These are phyloP conservation scores for Elaeis guineensis DNA, from an alignment of 176 grass and related monocot species.

Conservation along the genomic window DNA sequence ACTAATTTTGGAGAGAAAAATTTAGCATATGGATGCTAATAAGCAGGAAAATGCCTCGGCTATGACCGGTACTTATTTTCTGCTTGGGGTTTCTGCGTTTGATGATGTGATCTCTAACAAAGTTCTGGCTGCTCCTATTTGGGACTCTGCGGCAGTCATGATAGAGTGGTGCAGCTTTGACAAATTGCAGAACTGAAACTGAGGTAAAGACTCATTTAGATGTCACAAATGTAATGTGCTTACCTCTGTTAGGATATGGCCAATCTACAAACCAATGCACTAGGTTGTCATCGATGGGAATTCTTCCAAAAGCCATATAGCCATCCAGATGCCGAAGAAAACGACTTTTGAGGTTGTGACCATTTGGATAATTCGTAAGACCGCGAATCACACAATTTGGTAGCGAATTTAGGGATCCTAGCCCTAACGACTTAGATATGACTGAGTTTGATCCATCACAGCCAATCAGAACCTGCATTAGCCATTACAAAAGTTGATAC, in stretches of 20 bases:
- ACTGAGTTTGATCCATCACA: slow-evolving; percentile 34
- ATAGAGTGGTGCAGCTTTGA: too few species aligned
- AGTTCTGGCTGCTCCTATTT: too few species aligned
- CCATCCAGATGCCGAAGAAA: background rate
- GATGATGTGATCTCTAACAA: too few species aligned
- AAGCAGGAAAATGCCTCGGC: too few species aligned
- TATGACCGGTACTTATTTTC: too few species aligned
- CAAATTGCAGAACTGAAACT: too few species aligned
- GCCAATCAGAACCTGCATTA: slow-evolving; percentile 28
- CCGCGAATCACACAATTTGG: slow-evolving; percentile 21
- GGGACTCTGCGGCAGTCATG: too few species aligned
- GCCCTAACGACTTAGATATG: slow-evolving; percentile 22
- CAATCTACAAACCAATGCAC: slow-evolving; percentile 14
- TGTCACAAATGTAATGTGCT: too few species aligned
- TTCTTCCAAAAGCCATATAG: slow-evolving; percentile 1
- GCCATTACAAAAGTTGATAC: background rate
- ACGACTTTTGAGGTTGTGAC: background rate
- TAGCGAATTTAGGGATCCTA: slow-evolving; percentile 9
- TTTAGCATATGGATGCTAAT: too few species aligned
- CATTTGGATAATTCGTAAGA: slow-evolving; percentile 13
- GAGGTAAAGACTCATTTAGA: too few species aligned
- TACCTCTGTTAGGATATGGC: background rate
- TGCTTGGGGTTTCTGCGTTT: too few species aligned
- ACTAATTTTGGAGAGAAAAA: too few species aligned
- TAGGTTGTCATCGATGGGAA: slow-evolving; percentile 26